Evolutionary conservation across 768 basidiomycete species (phyloP), one percentile per base, ranked within the genome.

Genomic region (Chiua virens): DNA sequence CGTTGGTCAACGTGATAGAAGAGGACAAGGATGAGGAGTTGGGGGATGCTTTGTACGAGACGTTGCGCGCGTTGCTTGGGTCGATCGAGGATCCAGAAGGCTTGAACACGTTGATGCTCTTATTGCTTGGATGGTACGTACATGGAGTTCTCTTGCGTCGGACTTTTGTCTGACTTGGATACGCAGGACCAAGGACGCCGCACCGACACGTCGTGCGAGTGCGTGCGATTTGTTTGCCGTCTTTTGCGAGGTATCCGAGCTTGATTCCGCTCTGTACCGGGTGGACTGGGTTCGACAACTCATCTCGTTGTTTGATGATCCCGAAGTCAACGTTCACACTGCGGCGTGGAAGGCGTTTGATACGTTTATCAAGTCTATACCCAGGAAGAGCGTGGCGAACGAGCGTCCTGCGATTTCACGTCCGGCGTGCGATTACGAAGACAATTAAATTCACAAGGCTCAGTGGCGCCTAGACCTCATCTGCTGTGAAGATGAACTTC

Each of bases 221-320:
- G 87, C 89, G 3, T 89, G 87, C 72, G 74, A 80, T 28, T 73
- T 95, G 40, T 91, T 98, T 67, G 74, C 83, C 4, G 73, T 79
- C 1, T 94, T 98, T 73, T 97, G 93, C 64, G 84, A 91, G 57
- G 86, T 81, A 42, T 87, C 90, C 4, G 79, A 86, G 35, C 75
- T 92, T 36, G 96, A 98, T 64, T 79, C 83, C 1, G 85, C 89
- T 0, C 68, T 93, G 21, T 98, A 98, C 70, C 85, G 90, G 18
- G 74, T 94, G 56, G 97, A 98, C 67, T 98, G 96, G 94, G 81
- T 98, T 48, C 85, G 95, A 8, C 91, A 93, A 56, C 78, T 98
- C 15, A 74, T 98, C 8, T 80, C 91, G 0, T 70, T 88, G 3
- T 76, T 97, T 43, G 94, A 94, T 58, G 96, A 98, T 62, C 70